Base-by-base conservation (phyloP, 768 basidiomycete genomes). In the Termitomyces sp. region DNA sequence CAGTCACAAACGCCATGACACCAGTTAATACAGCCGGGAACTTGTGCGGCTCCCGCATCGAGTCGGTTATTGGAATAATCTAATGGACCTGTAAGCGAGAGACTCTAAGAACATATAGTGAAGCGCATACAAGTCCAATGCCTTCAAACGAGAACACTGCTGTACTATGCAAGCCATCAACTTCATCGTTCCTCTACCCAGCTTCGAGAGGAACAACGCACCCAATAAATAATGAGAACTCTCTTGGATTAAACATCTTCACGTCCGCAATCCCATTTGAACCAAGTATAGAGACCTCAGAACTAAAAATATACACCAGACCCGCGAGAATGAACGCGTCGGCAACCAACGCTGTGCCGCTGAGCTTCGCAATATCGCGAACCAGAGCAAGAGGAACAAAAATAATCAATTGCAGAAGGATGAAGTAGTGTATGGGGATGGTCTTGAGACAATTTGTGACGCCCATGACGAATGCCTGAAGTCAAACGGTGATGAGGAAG, bases 71-170 rank as follows among this genome's bases (percentile, higher is more conserved):
- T 20, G 97, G 97, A 61, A 99, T 92, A 62, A 99, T 78, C 82
- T 89, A 69, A 53, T 12, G 16, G 40, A 40, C 12, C 26, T 20
- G 63, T 10, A 16, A 36, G 20, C 57, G 18, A 58, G 38, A 9
- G 10, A n/a, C 30, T 38, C 4, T 54, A 47, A 50, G 46, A 23
- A 52, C 44, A 12, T 49, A 50, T n/a, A 30, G 30, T 16, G 32
- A 33, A 55, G 51, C 36, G 71, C 85, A 64, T 64, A 90, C 88
- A 73, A 98, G 77, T 50, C 96, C 97, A 64, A 99, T 93, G 9
- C 96, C 96, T 73, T 99, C 96, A 66, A 98, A 99, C 1, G 97
- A 93, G 73, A 98, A 98, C 33, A 98, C 96, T 3, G 97, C 96
- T 26, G 97, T 98, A 8, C 95, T 93, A 61, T 30, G 50, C 41